Percentiles rank a stretch among this genome's conserved stretches.
Conservation (phyloP, 345 rosid species). For the Erodium maritimum region DNA sequence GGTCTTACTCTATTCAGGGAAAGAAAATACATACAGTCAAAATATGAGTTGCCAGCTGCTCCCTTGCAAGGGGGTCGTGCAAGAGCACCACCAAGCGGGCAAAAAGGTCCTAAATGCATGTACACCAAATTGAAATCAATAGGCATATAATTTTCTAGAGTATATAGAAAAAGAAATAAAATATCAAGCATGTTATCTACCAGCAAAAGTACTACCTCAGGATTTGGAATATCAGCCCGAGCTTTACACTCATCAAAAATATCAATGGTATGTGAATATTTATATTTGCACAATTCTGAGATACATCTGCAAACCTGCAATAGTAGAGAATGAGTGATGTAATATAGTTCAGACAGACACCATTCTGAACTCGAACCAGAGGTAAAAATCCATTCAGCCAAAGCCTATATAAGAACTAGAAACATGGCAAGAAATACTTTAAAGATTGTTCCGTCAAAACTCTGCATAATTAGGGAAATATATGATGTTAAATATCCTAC, state of each 20-base stretch:
- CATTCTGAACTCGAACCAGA: conserved; percentile 1
- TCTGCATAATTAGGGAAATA: background rate
- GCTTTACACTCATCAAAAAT: conserved; percentile 73
- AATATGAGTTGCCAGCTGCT: conserved; percentile 79
- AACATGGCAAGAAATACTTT: conserved; percentile 1
- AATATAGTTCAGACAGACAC: conserved; percentile 1
- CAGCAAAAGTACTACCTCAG: conserved; percentile 46
- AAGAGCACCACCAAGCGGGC: conserved; percentile 89
- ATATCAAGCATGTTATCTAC: conserved; percentile 10
- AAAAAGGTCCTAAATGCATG: conserved; percentile 64
- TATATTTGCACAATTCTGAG: conserved; percentile 65
- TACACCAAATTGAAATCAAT: conserved; percentile 5
- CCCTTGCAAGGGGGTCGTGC: conserved; percentile 87
- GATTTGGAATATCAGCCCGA: conserved; percentile 73
- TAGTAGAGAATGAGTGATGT: conserved; percentile 3
- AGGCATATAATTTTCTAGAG: conserved; percentile 6
- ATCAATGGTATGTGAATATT: conserved; percentile 39
- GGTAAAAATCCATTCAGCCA: background rate
- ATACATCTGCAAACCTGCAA: conserved; percentile 94
- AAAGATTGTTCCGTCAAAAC: background rate
- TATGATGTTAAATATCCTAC: conserved; percentile 29
- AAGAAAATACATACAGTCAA: conserved; percentile 49
- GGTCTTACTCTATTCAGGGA: background rate
- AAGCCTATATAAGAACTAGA: background rate
- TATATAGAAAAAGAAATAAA: conserved; percentile 1